A percentile compares a stretch with the other conserved stretches of the same genome.
phyloP scores from a whole-genome alignment of 345 rosid species.

The Murraya paniculata region DNA sequence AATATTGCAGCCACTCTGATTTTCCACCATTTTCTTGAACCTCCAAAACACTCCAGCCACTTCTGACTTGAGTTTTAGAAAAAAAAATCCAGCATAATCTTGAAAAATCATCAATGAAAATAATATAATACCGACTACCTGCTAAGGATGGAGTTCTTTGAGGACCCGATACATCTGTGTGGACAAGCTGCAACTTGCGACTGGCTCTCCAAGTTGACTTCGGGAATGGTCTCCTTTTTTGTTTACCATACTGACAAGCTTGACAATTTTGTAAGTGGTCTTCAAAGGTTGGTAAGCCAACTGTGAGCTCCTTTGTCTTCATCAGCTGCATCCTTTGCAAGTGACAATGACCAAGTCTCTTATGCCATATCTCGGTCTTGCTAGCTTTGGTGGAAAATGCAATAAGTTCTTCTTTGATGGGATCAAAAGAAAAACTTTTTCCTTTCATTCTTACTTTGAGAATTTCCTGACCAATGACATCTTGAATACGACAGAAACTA shows the following conservation, averaged over 20 bases:
- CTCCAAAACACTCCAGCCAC: too few relatives aligned
- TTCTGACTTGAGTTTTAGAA: too few relatives aligned
- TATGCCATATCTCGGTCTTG: background rate
- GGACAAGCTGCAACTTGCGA: background rate
- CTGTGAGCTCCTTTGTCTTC: too few relatives aligned
- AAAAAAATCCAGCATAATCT: too few relatives aligned
- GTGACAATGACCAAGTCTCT: background rate
- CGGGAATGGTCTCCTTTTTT: background rate
- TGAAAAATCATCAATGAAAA: too few relatives aligned
- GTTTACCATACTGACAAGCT: conserved; percentile 1
- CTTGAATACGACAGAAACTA: background rate
- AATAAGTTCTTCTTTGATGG: background rate
- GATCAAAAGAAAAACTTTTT: background rate
- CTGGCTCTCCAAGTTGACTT: background rate
- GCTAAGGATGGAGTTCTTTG: background rate
- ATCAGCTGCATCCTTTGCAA: background rate
- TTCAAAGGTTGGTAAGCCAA: too few relatives aligned
- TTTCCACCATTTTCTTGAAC: too few relatives aligned
- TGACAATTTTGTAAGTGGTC: background rate
- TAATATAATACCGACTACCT: background rate
- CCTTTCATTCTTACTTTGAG: background rate
- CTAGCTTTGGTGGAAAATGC: background rate
- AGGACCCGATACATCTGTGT: background rate
- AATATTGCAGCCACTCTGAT: too few relatives aligned
- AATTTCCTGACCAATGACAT: background rate